Conservation (phyloP, 2,329 filamentous ascomycete genomes). For the Chalara sp. region DNA sequence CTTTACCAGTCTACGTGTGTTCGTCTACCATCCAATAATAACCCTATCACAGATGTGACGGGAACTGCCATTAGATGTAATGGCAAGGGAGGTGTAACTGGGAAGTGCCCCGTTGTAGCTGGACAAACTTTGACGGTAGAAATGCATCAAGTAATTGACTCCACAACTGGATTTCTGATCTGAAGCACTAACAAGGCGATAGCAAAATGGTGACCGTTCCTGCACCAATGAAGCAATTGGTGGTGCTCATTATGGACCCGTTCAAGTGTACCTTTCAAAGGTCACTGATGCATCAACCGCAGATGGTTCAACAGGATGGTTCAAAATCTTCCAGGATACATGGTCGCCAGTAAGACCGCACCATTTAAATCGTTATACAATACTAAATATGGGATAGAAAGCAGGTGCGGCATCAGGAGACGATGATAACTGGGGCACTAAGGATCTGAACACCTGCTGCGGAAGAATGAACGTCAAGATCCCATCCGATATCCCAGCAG, state of each 20-base stretch:
- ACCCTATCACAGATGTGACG: conserved; percentile 41
- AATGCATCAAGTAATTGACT: conserved; percentile 39
- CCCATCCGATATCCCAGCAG: conserved; percentile 43
- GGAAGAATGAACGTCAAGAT: conserved; percentile 43
- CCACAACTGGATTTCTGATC: neutral
- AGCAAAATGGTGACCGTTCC: conserved; percentile 37
- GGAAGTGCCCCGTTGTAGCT: conserved; percentile 22
- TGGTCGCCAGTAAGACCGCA: conserved; percentile 18
- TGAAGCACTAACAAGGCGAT: neutral
- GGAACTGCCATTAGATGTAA: conserved; percentile 45
- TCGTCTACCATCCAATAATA: conserved; percentile 43
- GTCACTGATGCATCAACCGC: conserved; percentile 41
- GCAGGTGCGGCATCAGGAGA: neutral
- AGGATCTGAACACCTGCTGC: conserved; percentile 29
- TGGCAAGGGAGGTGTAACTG: conserved; percentile 27
- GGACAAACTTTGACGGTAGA: conserved; percentile 46
- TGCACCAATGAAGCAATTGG: conserved; percentile 45
- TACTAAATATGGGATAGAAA: neutral
- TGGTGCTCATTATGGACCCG: conserved; percentile 46
- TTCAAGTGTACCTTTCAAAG: conserved; percentile 44
- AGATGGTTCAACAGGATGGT: conserved; percentile 38
- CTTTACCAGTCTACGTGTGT: conserved; percentile 39
- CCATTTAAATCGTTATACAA: neutral
- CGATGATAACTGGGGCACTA: conserved; percentile 1
- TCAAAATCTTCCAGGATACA: conserved; percentile 46